Conservation (phyloP, 495 filamentous ascomycete genomes). For the Penicillium paxilli region DNA sequence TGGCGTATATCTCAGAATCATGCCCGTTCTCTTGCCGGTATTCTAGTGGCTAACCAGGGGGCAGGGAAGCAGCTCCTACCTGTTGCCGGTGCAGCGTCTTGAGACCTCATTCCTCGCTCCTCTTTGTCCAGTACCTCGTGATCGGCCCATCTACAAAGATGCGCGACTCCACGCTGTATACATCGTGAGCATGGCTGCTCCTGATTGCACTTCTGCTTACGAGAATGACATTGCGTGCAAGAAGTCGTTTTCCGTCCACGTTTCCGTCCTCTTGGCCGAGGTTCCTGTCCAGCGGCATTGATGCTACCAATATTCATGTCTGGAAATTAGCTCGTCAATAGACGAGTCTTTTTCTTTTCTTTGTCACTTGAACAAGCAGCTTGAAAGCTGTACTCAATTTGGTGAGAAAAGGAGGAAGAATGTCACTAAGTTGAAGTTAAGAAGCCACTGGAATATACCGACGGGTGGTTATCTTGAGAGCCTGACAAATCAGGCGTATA, state of each 20-base stretch:
- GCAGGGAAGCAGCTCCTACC: not conserved
- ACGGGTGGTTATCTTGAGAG: not conserved
- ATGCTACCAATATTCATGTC: not conserved
- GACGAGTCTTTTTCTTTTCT: not conserved
- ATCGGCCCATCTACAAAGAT: constrained; percentile 12
- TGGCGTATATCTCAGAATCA: not conserved
- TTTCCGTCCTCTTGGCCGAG: constrained; percentile 2
- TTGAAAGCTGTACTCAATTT: too few relatives aligned
- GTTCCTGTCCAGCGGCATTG: not conserved
- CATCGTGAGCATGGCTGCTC: constrained; percentile 12
- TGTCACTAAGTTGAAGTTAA: not conserved
- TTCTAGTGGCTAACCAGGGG: not conserved
- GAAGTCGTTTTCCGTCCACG: constrained; percentile 16
- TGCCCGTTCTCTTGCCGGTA: too few relatives aligned
- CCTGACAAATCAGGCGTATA: not conserved
- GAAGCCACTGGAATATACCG: not conserved
- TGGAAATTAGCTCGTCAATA: not conserved
- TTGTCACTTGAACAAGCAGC: too few relatives aligned
- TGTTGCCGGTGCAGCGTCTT: constrained; percentile 1
- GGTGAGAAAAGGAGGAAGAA: not conserved
- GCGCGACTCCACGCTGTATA: constrained; percentile 10
- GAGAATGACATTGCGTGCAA: constrained; percentile 13
- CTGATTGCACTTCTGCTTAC: constrained; percentile 15
- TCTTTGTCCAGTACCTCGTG: not conserved
- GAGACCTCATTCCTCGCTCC: not conserved